phyloP scores from a whole-genome alignment of 805 yeast genomes.

The Ogataea minuta region DNA sequence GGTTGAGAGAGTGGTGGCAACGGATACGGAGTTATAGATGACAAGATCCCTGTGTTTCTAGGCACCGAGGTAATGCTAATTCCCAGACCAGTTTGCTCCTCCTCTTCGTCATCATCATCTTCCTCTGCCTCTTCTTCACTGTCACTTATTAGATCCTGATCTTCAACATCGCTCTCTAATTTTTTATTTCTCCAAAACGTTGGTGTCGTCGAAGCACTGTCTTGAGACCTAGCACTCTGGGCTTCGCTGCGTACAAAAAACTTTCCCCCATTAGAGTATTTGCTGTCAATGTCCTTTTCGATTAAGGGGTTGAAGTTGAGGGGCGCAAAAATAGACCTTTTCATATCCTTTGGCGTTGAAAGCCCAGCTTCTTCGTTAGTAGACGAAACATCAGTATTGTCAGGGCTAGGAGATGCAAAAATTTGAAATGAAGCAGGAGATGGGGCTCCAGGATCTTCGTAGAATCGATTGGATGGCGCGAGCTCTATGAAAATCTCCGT shows the following conservation, averaged over 20 bases:
- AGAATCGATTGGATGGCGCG: slow-evolving; percentile 46
- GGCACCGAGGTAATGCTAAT: slow-evolving; percentile 4
- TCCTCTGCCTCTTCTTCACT: slow-evolving; percentile 29
- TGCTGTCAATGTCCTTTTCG: slow-evolving; percentile 73
- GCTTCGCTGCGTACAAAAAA: slow-evolving; percentile 53
- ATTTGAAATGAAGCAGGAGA: slow-evolving; percentile 58
- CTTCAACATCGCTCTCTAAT: slow-evolving; percentile 11
- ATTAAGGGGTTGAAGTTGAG: slow-evolving; percentile 78
- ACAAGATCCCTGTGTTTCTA: slow-evolving; percentile 9
- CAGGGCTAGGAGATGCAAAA: slow-evolving; percentile 34
- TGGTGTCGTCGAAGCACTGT: slow-evolving; percentile 23
- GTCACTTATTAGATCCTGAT: slow-evolving; percentile 28
- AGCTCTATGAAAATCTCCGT: slow-evolving; percentile 2
- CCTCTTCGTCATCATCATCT: slow-evolving; percentile 18
- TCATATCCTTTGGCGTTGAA: slow-evolving; percentile 38
- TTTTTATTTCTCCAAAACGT: slow-evolving; percentile 21
- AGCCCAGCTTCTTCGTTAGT: slow-evolving; percentile 10
- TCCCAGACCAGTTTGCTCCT: slow-evolving; percentile 18
- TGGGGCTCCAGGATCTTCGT: slow-evolving; percentile 84
- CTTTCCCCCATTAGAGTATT: slow-evolving; percentile 88
- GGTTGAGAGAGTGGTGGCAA: slow-evolving; percentile 28
- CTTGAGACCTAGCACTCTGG: slow-evolving; percentile 7
- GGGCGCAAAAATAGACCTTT: slow-evolving; percentile 75
- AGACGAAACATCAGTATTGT: slow-evolving; percentile 15
- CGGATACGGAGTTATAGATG: slow-evolving; percentile 37